These are phyloP conservation scores for Fibroporia radiculosa DNA, from an alignment of 768 basidiomycete species.

Conservation along the genomic window DNA sequence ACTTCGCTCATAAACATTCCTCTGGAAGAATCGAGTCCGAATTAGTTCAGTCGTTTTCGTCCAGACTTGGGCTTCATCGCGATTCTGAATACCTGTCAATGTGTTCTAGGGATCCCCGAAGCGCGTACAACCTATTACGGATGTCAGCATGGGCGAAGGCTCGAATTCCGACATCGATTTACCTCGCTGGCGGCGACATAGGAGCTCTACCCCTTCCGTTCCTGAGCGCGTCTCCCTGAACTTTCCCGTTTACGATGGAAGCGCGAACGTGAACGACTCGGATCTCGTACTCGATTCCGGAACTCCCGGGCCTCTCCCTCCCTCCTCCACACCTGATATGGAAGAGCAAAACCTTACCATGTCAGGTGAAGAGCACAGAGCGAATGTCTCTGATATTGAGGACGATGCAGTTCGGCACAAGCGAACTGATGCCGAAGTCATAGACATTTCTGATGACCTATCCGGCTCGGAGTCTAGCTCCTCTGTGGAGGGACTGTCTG, in stretches of 20 bases:
- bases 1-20: not conserved
- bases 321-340: slow-evolving; percentile 3
- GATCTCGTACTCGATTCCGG: not conserved
- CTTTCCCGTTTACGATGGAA: not conserved
- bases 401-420: too few species aligned
- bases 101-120: not conserved
- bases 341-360: not conserved
- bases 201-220: not conserved
- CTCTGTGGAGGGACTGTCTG: not conserved
- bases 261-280: not conserved
- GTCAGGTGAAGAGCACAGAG: slow-evolving; percentile 6
- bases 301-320: not conserved
- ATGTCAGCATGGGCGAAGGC: not conserved
- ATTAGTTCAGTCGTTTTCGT: not conserved
- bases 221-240: not conserved
- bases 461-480: not conserved
- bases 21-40: not conserved
- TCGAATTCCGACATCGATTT: not conserved
- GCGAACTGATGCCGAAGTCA: too few species aligned
- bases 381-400: slow-evolving; percentile 15
- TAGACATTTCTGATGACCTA: not conserved
- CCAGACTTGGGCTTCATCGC: not conserved
- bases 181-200: not conserved
- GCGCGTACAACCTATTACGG: not conserved
- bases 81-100: not conserved